Evolutionary conservation across 2,329 filamentous ascomycete genomes (phyloP), one percentile per base, ranked within the genome.

Genomic region (Tolypocladium album): DNA sequence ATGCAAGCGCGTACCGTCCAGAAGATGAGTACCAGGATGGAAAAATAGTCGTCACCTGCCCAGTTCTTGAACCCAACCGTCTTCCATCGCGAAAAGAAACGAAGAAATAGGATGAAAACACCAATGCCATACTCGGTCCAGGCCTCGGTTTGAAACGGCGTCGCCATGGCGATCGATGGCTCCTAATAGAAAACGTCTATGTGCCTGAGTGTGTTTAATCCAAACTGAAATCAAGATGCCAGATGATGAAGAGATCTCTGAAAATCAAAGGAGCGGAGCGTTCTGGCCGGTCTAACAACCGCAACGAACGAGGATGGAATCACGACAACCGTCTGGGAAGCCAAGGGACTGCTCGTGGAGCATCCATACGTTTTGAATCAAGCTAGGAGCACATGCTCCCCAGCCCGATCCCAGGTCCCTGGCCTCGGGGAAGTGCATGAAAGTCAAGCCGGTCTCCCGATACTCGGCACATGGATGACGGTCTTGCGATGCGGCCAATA

Each of bases 41-140:
- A 70, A 59, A 79, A 78, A 57, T 71, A 72, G 56, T 79, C 77
- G 62, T 79, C 77, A 2, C 75, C 74, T 22, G 77, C 71, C 68
- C 71, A 76, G 15, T 72, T 73, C 55, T 56, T 56, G 60, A 74
- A 65, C 1, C 76, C 75, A 4, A 78, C 73, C 8, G 70, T 63
- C 58, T 69, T 75, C 64, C 69, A 70, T 40, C 76, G 66, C 2
- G 74, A 71, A 61, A 71, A 73, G 60, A 75, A 73, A 17, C 76
- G 73, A 6, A 75, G 60, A 2, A 76, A 61, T 4, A 79, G 62
- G 3, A 78, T 63, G 9, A 70, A 1, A 2, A 71, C 62, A 2
- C 76, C 76, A 36, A 79, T 65, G 1, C 68, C 71, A 56, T 77
- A 78, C 59, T 79, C 77, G 20, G 68, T 67, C 76, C 76, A 79